These are phyloP conservation scores for Fremontodendron californicum DNA, from an alignment of 345 rosid species.

Conservation along the genomic window DNA sequence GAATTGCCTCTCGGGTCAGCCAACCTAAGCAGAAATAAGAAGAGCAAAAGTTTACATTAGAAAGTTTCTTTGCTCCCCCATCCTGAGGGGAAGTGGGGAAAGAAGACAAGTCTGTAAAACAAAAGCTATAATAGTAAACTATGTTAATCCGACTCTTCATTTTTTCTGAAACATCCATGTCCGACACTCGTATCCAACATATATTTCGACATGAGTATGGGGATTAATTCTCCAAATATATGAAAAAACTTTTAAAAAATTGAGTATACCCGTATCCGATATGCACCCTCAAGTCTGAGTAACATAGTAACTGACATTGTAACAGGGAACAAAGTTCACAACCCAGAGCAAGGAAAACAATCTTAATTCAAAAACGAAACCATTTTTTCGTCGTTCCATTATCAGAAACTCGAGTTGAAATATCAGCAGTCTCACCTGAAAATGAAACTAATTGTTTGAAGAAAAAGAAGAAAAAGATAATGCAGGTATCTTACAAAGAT, in stretches of 20 bases:
- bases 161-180: too few relatives aligned
- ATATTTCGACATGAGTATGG: too few relatives aligned
- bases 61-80: neutral
- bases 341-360: neutral
- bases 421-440: neutral
- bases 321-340: neutral
- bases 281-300: neutral
- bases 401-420: neutral
- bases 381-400: neutral
- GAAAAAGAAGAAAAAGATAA: neutral
- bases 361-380: neutral
- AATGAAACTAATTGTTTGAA: neutral
- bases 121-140: too few relatives aligned
- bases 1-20: conserved; percentile 48
- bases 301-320: neutral
- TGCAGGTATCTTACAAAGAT: neutral
- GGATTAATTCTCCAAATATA: too few relatives aligned
- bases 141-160: too few relatives aligned
- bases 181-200: too few relatives aligned
- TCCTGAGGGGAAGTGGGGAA: neutral
- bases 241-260: neutral
- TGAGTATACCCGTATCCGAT: neutral
- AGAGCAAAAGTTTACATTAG: neutral
- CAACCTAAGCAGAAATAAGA: conserved; percentile 36
- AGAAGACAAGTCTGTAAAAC: neutral